A percentile compares a stretch with the other conserved stretches of the same genome.
phyloP scores from a whole-genome alignment of 1,284 basidiomycete species.

The Kwoniella shivajii region DNA sequence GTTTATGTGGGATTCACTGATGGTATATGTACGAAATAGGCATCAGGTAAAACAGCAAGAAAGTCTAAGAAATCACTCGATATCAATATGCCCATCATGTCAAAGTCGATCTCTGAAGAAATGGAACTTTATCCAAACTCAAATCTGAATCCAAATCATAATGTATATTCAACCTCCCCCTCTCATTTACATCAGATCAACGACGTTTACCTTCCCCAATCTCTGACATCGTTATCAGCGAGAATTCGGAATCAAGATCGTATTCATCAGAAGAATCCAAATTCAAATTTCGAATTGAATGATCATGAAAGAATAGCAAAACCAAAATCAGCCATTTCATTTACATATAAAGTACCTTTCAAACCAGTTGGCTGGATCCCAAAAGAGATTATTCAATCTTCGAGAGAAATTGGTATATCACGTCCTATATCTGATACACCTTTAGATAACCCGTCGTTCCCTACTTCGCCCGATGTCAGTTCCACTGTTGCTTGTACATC shows the following conservation, averaged over 20 bases:
- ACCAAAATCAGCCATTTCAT: slow-evolving; percentile 4
- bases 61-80: not conserved
- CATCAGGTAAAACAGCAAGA: slow-evolving; percentile 2
- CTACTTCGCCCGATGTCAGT: not conserved
- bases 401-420: slow-evolving; percentile 2
- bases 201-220: no score
- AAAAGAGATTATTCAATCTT: not conserved
- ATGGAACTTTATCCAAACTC: no score
- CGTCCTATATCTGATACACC: not conserved
- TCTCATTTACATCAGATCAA: no score
- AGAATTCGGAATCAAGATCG: no score
- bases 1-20: no score
- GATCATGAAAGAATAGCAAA: not conserved
- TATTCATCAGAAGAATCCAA: no score
- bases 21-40: not conserved
- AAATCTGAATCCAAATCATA: no score
- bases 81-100: not conserved
- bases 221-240: no score
- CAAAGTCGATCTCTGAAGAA: no score
- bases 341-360: slow-evolving; percentile 2
- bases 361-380: slow-evolving; percentile 2
- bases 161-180: no score
- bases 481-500: not conserved
- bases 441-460: not conserved
- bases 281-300: no score